These are phyloP conservation scores for Thinopyrum elongatum DNA, from an alignment of 176 grass and related monocot species.

Conservation along the genomic window DNA sequence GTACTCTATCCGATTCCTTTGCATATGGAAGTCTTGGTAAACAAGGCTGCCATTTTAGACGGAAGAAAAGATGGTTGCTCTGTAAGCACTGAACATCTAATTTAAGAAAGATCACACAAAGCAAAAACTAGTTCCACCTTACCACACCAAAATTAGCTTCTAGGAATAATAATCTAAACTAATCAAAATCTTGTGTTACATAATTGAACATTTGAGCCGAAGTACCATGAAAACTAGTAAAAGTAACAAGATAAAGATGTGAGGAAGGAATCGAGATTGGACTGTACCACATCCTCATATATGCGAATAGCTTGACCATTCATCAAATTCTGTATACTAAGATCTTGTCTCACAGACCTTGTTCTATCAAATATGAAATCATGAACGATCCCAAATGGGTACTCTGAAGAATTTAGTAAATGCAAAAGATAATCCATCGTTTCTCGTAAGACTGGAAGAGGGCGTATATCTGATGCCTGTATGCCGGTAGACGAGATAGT, in stretches of 20 bases:
- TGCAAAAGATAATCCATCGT: constrained; percentile 77
- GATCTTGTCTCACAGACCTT: constrained; percentile 84
- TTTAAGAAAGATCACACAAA: constrained; percentile 6
- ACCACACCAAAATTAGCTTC: background rate
- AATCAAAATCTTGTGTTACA: background rate
- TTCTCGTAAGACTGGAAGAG: constrained; percentile 58
- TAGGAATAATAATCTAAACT: background rate
- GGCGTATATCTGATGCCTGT: constrained; percentile 65
- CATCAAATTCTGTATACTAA: constrained; percentile 79
- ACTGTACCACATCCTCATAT: constrained; percentile 83
- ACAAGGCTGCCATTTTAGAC: constrained; percentile 10
- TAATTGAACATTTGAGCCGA: constrained; percentile 11
- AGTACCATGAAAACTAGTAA: background rate
- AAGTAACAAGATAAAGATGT: constrained; percentile 8
- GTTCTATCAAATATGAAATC: constrained; percentile 97
- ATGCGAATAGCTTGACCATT: constrained; percentile 70
- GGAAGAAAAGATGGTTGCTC: background rate
- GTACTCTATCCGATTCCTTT: constrained; percentile 15
- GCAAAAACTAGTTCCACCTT: constrained; percentile 9
- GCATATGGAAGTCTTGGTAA: background rate
- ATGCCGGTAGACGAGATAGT: constrained; percentile 59
- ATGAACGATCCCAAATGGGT: constrained; percentile 74
- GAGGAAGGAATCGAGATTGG: constrained; percentile 24
- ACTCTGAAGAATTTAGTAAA: constrained; percentile 54
- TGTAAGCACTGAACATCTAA: constrained; percentile 7